Conservation (phyloP, 2,329 filamentous ascomycete genomes). For the Eutypella sp. region DNA sequence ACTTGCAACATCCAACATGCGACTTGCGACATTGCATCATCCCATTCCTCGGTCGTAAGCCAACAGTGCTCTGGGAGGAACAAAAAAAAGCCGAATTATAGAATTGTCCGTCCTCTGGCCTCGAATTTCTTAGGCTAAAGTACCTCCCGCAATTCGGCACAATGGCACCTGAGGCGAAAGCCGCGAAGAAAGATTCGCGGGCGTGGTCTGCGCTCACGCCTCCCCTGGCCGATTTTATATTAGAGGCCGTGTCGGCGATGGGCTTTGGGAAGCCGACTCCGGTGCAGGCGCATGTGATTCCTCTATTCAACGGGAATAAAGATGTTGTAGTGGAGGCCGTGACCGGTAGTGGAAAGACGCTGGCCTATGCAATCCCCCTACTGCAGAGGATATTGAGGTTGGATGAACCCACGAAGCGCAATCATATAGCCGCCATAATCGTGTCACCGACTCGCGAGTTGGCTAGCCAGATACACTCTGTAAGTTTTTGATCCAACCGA, state of each 20-base stretch:
- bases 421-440: conserved; percentile 86
- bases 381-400: conserved; percentile 76
- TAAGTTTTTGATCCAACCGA: conserved; percentile 52
- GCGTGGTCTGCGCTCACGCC: conserved; percentile 67
- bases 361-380: conserved; percentile 79
- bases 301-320: conserved; percentile 56
- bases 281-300: conserved; percentile 88
- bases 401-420: conserved; percentile 78
- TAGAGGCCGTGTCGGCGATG: conserved; percentile 78
- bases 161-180: conserved; percentile 30
- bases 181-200: conserved; percentile 42
- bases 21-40: too few relatives aligned
- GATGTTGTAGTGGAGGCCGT: conserved; percentile 52
- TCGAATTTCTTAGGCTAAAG: too few relatives aligned
- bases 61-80: too few relatives aligned
- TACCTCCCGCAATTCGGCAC: background rate
- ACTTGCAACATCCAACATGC: too few relatives aligned
- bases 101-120: too few relatives aligned
- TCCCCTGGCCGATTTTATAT: conserved; percentile 73
- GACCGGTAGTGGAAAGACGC: conserved; percentile 85
- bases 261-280: conserved; percentile 86
- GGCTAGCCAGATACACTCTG: conserved; percentile 69
- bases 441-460: conserved; percentile 92
- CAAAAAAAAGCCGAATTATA: too few relatives aligned
- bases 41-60: too few relatives aligned